These are phyloP conservation scores for Suhomyces terraborum DNA, from an alignment of 1,139 yeast species.

Conservation along the genomic window DNA sequence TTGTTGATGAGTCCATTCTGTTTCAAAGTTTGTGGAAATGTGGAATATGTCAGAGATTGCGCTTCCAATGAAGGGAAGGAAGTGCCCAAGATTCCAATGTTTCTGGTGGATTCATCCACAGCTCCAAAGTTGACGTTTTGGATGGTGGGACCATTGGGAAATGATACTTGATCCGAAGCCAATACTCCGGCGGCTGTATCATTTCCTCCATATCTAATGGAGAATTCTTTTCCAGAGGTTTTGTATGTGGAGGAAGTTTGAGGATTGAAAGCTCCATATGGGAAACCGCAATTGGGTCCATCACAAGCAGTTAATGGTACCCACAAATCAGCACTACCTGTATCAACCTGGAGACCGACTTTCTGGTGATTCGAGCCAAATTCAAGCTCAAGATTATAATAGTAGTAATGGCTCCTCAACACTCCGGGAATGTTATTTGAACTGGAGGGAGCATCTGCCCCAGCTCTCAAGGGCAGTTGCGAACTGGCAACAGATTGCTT, in stretches of 20 bases:
- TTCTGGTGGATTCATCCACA: slow-evolving; percentile 53
- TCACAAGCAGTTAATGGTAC: slow-evolving; percentile 6
- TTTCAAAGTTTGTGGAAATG: slow-evolving; percentile 31
- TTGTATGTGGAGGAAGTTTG: slow-evolving; percentile 47
- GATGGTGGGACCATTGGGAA: slow-evolving; percentile 27
- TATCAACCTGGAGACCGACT: slow-evolving; percentile 21
- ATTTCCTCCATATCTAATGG: slow-evolving; percentile 35
- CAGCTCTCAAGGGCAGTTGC: neutral
- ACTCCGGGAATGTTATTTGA: neutral
- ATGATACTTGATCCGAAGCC: slow-evolving; percentile 52
- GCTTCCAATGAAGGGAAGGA: slow-evolving; percentile 29
- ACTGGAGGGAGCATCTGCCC: neutral
- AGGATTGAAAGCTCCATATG: slow-evolving; percentile 55
- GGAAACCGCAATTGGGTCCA: slow-evolving; percentile 7
- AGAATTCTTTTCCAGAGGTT: slow-evolving; percentile 42
- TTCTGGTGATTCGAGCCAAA: slow-evolving; percentile 18
- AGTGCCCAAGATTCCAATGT: slow-evolving; percentile 62
- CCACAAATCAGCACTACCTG: slow-evolving; percentile 29
- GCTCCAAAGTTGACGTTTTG: slow-evolving; percentile 54
- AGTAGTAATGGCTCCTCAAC: slow-evolving; percentile 3
- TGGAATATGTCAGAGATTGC: slow-evolving; percentile 10
- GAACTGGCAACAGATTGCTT: neutral
- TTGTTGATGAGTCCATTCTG: slow-evolving; percentile 29
- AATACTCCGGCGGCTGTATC: slow-evolving; percentile 46
- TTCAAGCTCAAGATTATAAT: slow-evolving; percentile 8